A percentile compares a stretch with the other conserved stretches of the same genome.
phyloP scores from a whole-genome alignment of 257 asterid species.

The Penstemon newberryi region DNA sequence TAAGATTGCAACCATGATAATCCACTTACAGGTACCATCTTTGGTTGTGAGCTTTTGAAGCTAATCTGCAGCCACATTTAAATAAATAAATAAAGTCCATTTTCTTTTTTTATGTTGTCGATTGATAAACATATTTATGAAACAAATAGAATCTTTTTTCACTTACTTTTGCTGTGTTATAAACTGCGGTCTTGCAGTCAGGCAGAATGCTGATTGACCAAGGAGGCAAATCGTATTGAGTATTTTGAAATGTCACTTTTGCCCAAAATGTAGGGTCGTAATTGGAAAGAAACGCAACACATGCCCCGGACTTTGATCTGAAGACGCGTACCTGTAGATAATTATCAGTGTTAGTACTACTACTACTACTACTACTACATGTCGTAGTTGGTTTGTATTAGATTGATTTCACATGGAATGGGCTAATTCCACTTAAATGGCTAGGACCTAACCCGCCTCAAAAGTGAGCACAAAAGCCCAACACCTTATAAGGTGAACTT shows the following conservation, averaged over 20 bases:
- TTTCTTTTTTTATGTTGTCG: too few relatives aligned
- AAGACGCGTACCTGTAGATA: conserved; percentile 68
- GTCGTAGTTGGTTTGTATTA: too few relatives aligned
- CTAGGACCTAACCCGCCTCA: too few relatives aligned
- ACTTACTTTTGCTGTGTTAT: conserved; percentile 86
- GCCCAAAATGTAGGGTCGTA: conserved; percentile 56
- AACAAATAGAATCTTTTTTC: neutral
- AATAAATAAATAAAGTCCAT: neutral
- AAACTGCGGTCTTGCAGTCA: conserved; percentile 79
- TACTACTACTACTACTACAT: neutral
- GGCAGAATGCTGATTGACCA: conserved; percentile 98
- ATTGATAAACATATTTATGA: too few relatives aligned
- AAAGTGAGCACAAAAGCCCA: too few relatives aligned
- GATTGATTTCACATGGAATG: too few relatives aligned
- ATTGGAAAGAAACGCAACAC: conserved; percentile 87
- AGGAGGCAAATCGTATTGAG: conserved; percentile 74
- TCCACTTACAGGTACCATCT: conserved; percentile 55
- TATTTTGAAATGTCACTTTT: conserved; percentile 56
- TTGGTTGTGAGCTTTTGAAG: conserved; percentile 45
- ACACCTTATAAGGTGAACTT: too few relatives aligned
- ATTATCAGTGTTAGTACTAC: conserved; percentile 4
- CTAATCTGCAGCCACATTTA: conserved; percentile 50
- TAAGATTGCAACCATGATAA: conserved; percentile 67
- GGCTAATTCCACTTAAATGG: too few relatives aligned
- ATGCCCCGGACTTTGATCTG: conserved; percentile 65